Evolutionary conservation across 768 basidiomycete genomes (phyloP), one percentile per base, ranked within the genome.

Genomic region (Dioszegia crocea): DNA sequence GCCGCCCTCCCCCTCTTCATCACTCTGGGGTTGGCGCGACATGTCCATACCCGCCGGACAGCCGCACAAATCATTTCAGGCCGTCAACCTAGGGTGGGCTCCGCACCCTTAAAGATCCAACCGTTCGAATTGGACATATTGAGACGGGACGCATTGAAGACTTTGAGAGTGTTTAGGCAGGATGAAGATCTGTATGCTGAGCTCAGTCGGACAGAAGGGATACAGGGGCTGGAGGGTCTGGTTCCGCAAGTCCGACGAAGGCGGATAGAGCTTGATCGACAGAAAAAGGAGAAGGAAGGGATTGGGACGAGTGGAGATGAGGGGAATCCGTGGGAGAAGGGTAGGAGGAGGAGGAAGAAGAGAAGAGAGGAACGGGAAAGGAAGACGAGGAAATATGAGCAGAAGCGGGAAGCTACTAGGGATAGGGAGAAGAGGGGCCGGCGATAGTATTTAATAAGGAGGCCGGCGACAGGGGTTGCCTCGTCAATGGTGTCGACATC

Each of bases 1-100:
- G 51, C 51, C 39, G 19, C 24, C 36, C 38, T 53, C 16, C 51
- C 51, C 12, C 36, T 53, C 21, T 8, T 40, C 38, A 40, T 53
- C 17, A 53, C 38, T 21, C 6, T 14, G 23, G n/a, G 19, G 3
- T 26, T 53, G 16, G 39, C 51, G 16, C 26, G 26, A 4, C 51
- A 53, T 27, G 51, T 53, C 26, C 19, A 24, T 4, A 40, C 36
- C 23, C 36, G 51, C 24, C 51, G 51, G 4, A 53, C 51, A 3
- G 39, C 51, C 39, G 51, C 51, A 6, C 51, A 53, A 27, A 53
- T 53, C 38, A 53, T 53, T 12, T 53, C 51, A 14, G 51, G 40
- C 26, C 36, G 51, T 11, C 10, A 39, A 27, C 24, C 38, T 24
- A 14, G 31, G 6, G 19, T 2, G 19, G 38, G 11, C 5, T 10